phyloP scores from a whole-genome alignment of 805 yeast genomes.

The Blastobotrys americana region DNA sequence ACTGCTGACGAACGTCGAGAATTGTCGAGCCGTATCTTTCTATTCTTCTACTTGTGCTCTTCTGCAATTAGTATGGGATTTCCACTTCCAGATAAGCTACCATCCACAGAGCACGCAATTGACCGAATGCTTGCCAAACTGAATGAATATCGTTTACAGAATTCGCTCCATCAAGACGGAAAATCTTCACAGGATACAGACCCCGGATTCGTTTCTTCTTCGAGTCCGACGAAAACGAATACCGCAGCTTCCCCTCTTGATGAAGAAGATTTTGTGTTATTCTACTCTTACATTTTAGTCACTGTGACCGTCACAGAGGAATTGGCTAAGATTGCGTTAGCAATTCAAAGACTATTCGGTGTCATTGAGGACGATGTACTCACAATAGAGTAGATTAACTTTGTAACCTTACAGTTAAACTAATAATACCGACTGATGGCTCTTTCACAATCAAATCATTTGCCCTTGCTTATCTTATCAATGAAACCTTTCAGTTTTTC shows the following conservation, averaged over 20 bases:
- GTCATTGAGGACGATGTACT: constrained; percentile 56
- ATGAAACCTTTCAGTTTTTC: too few relatives aligned
- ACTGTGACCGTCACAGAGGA: constrained; percentile 61
- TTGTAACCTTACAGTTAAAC: too few relatives aligned
- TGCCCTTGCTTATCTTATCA: too few relatives aligned
- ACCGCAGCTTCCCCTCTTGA: constrained; percentile 16
- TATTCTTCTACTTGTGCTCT: constrained; percentile 57
- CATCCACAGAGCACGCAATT: constrained; percentile 67
- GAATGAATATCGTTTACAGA: constrained; percentile 45
- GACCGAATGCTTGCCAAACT: constrained; percentile 61
- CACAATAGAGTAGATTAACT: constrained; percentile 31
- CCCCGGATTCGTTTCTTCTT: neutral
- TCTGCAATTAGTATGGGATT: constrained; percentile 68
- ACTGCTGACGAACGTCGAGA: constrained; percentile 51
- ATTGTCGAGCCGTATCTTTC: constrained; percentile 61
- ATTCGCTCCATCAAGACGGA: constrained; percentile 22
- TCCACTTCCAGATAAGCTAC: constrained; percentile 71
- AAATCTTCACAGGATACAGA: neutral
- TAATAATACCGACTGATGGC: too few relatives aligned
- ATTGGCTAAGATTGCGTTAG: constrained; percentile 47
- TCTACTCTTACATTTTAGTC: constrained; percentile 69
- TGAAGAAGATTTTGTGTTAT: constrained; percentile 68
- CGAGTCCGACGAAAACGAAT: neutral
- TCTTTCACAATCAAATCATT: too few relatives aligned
- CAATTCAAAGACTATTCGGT: constrained; percentile 57